These are phyloP conservation scores for Boletus reticulatus DNA, from an alignment of 768 basidiomycete genomes.

Conservation along the genomic window DNA sequence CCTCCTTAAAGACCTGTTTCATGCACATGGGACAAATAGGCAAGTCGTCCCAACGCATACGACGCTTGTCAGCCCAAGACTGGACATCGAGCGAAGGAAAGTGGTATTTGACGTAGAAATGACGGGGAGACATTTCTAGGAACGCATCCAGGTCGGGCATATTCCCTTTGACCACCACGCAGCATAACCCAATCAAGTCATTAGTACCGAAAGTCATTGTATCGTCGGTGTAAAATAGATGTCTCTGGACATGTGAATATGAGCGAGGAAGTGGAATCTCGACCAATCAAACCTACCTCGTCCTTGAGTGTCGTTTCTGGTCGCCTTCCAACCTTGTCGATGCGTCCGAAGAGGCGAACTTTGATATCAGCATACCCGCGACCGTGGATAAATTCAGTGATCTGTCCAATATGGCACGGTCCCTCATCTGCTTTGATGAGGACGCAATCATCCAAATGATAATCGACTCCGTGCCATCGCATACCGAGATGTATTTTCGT, in stretches of 20 bases:
- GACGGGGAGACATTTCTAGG: conserved; percentile 50
- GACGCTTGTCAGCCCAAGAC: conserved; percentile 37
- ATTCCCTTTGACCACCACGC: conserved; percentile 40
- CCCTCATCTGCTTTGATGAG: conserved; percentile 47
- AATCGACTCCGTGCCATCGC: conserved; percentile 44
- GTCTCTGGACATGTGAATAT: conserved; percentile 40
- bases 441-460: conserved; percentile 63
- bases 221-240: conserved; percentile 60
- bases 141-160: conserved; percentile 40
- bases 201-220: conserved; percentile 29
- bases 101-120: conserved; percentile 55
- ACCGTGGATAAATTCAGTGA: conserved; percentile 35
- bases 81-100: conserved; percentile 43
- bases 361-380: conserved; percentile 13
- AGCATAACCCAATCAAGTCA: conserved; percentile 48
- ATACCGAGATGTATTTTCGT: conserved; percentile 41
- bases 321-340: conserved; percentile 36
- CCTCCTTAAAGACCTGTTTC: conserved; percentile 27
- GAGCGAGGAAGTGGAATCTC: neutral
- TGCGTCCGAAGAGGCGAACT: conserved; percentile 51
- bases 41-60: conserved; percentile 36
- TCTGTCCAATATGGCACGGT: conserved; percentile 56
- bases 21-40: conserved; percentile 48
- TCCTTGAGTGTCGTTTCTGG: conserved; percentile 46
- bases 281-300: conserved; percentile 41